Percentiles rank a stretch among this genome's conserved stretches.
Conservation (phyloP, 2,329 filamentous ascomycete genomes). For the Metarhizium album region DNA sequence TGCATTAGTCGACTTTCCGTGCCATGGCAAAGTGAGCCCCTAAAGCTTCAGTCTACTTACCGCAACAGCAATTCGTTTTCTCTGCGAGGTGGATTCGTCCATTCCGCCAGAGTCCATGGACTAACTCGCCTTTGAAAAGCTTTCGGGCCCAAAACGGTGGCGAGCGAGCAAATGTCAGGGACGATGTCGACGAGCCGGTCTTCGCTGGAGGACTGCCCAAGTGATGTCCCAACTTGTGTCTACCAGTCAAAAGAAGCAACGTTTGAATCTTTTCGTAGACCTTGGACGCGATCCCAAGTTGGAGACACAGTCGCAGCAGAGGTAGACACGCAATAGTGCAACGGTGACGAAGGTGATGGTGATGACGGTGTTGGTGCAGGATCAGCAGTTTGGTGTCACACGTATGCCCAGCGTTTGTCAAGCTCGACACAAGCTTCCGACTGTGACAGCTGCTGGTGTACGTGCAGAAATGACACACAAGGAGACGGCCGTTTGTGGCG, state of each 20-base stretch:
- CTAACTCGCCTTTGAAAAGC: not conserved
- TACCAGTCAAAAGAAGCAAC: not conserved
- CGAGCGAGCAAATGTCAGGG: not conserved
- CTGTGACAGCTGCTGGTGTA: not conserved
- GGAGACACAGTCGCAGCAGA: not conserved
- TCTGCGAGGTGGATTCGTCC: conserved; percentile 32
- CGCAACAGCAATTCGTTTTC: conserved; percentile 49
- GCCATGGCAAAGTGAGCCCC: not conserved
- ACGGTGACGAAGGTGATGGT: not conserved
- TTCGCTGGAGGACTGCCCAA: not conserved
- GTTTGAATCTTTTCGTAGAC: not conserved
- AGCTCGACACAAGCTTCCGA: not conserved
- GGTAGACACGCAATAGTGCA: not conserved
- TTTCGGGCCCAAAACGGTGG: not conserved
- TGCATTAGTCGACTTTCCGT: conserved; percentile 10
- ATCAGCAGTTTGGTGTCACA: not conserved
- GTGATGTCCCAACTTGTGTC: not conserved
- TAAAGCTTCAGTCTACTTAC: conserved; percentile 28
- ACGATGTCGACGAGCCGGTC: not conserved
- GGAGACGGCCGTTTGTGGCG: not conserved
- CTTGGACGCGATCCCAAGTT: not conserved
- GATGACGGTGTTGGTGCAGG: not conserved
- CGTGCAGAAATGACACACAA: not conserved
- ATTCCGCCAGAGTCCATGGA: not conserved
- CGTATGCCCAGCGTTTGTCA: not conserved